These are phyloP conservation scores for Oxytropis ochrocephala DNA, from an alignment of 306 rosid species.

Conservation along the genomic window DNA sequence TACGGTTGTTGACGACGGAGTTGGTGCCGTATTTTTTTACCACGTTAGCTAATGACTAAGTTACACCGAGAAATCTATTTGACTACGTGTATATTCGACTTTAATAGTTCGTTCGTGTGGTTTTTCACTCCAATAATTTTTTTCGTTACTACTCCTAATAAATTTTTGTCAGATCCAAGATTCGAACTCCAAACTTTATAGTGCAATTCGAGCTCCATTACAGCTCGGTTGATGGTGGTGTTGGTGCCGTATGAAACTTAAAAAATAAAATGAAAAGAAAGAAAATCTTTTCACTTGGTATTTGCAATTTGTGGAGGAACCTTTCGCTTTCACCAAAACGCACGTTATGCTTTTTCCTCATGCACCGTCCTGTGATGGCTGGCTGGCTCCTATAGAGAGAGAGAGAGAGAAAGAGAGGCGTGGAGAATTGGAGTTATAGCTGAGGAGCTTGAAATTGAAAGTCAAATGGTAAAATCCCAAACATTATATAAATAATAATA, in stretches of 20 bases:
- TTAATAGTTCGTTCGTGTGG: no score
- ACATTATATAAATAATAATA: no score
- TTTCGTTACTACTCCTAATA: no score
- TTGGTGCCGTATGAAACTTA: slow-evolving; percentile 14
- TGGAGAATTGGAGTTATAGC: slow-evolving; percentile 14
- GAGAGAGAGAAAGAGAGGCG: slow-evolving; percentile 9
- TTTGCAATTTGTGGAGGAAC: background rate
- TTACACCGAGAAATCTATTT: no score
- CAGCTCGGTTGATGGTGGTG: no score
- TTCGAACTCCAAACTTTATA: no score
- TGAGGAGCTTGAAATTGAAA: background rate
- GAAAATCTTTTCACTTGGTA: background rate
- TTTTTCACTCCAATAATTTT: no score
- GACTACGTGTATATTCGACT: no score
- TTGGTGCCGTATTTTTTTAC: slow-evolving; percentile 21
- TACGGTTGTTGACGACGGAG: background rate
- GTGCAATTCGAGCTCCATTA: no score
- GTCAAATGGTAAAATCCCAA: slow-evolving; percentile 1
- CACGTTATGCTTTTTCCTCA: slow-evolving; percentile 2
- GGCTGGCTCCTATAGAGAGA: background rate
- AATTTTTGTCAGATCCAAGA: no score
- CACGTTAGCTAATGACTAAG: no score
- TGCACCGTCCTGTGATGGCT: background rate
- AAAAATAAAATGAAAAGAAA: background rate
- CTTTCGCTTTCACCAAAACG: slow-evolving; percentile 11